phyloP scores from a whole-genome alignment of 2,329 filamentous ascomycete genomes.

The Sporothrix euskadiensis region DNA sequence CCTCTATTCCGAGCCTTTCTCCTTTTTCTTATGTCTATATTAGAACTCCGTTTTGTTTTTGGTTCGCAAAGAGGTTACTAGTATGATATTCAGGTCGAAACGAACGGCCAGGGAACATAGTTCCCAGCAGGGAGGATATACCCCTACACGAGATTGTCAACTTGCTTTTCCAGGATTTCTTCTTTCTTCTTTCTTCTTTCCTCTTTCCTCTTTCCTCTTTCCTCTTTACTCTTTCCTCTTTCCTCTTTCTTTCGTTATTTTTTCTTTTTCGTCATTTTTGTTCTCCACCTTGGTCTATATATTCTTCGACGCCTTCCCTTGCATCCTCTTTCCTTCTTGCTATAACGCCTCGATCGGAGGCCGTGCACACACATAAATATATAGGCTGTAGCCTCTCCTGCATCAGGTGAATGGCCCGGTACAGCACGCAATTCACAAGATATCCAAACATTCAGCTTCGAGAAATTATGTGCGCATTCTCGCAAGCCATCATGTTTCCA shows the following conservation, averaged over 20 bases:
- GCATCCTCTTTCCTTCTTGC: not conserved
- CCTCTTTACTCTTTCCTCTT: not conserved
- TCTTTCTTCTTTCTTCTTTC: not conserved
- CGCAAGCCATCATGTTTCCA: not conserved
- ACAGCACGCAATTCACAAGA: not conserved
- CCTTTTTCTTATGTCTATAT: not conserved
- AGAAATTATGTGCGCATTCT: not conserved
- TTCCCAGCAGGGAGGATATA: slow-evolving; percentile 15
- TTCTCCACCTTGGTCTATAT: not conserved
- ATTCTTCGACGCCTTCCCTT: not conserved
- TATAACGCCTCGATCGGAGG: not conserved
- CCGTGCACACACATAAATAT: not conserved
- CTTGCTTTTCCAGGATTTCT: not conserved
- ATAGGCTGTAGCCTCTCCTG: not conserved
- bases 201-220: not conserved
- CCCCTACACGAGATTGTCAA: not conserved
- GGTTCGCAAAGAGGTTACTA: not conserved
- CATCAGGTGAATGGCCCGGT: not conserved
- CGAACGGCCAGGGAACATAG: not conserved
- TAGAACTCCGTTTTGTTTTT: not conserved
- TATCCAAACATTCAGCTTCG: not conserved
- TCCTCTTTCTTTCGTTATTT: not conserved
- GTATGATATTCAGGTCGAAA: not conserved
- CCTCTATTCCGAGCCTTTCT: too few relatives aligned
- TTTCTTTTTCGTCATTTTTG: not conserved